A percentile compares a stretch with the other conserved stretches of the same genome.
These are phyloP conservation scores for Kwoniella europaea DNA, from an alignment of 768 basidiomycete genomes.

Conservation along the genomic window DNA sequence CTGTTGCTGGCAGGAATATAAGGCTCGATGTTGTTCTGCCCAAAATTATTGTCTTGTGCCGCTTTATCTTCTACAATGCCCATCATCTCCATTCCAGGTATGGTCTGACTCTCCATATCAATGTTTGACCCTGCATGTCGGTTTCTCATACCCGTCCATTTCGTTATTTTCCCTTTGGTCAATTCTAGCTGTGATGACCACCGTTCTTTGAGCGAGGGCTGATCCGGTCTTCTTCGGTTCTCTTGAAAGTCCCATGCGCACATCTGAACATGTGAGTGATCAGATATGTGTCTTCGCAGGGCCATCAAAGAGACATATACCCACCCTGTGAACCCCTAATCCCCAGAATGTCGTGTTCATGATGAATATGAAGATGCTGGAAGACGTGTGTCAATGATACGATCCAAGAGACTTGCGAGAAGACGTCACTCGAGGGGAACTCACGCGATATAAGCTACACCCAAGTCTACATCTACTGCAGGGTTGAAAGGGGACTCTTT, in stretches of 20 bases:
- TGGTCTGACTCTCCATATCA: slow-evolving; percentile 16
- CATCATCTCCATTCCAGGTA: slow-evolving; percentile 16
- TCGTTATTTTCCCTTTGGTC: slow-evolving; percentile 7
- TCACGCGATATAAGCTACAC: slow-evolving; percentile 53
- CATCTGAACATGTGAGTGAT: slow-evolving; percentile 22
- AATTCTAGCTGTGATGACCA: slow-evolving; percentile 26
- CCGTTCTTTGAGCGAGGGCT: slow-evolving; percentile 29
- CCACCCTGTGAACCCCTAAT: slow-evolving; percentile 54
- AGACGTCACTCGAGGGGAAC: slow-evolving; percentile 5
- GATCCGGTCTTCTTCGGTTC: slow-evolving; percentile 23
- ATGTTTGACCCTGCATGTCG: not conserved
- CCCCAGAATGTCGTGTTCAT: slow-evolving; percentile 61
- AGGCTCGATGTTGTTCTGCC: slow-evolving; percentile 1
- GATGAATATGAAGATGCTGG: slow-evolving; percentile 61
- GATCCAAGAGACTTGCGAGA: not conserved
- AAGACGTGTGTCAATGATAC: not conserved
- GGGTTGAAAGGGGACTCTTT: slow-evolving; percentile 61
- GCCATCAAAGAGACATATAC: not conserved
- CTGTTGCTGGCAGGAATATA: not conserved
- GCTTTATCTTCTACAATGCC: slow-evolving; percentile 31
- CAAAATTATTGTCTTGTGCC: slow-evolving; percentile 10
- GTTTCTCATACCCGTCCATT: slow-evolving; percentile 6
- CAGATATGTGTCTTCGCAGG: not conserved
- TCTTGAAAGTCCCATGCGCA: slow-evolving; percentile 57
- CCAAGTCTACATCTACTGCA: slow-evolving; percentile 59